Conservation (phyloP, 2,329 filamentous ascomycete genomes). For the Colletotrichum sp. region DNA sequence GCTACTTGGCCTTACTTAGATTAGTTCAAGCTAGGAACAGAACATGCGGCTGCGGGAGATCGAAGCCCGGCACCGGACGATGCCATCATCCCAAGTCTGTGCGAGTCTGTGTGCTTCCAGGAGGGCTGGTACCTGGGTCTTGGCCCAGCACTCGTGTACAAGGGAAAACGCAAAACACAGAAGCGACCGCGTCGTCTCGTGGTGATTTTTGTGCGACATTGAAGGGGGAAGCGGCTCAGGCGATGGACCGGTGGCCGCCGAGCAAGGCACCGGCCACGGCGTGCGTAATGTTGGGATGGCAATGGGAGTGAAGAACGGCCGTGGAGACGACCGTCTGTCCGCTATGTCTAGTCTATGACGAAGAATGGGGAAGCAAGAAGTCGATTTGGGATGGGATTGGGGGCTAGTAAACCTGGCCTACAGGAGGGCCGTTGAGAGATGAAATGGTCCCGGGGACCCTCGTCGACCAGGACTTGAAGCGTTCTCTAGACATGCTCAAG, state of each 20-base stretch:
- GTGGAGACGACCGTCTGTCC: neutral
- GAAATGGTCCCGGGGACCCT: neutral
- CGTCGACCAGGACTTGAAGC: neutral
- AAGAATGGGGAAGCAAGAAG: neutral
- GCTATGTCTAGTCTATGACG: neutral
- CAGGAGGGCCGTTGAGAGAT: neutral
- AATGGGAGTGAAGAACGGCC: neutral
- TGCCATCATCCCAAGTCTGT: neutral
- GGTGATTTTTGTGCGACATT: slow-evolving; percentile 5
- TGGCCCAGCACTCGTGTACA: neutral
- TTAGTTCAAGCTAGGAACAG: neutral
- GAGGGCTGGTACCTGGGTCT: neutral
- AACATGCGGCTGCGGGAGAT: slow-evolving; percentile 6
- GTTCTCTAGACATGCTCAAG: neutral
- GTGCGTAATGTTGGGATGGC: neutral
- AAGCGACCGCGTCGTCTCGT: neutral
- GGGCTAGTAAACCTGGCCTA: neutral
- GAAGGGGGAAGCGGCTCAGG: neutral
- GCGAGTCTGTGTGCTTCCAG: neutral
- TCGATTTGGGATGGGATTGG: neutral
- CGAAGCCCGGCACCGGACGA: neutral
- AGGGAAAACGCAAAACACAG: neutral
- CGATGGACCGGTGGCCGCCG: neutral
- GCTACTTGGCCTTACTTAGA: neutral
- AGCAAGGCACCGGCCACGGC: neutral